Evolutionary conservation across 495 filamentous ascomycete genomes (phyloP).

Genomic region (Bacidia gigantensis): DNA sequence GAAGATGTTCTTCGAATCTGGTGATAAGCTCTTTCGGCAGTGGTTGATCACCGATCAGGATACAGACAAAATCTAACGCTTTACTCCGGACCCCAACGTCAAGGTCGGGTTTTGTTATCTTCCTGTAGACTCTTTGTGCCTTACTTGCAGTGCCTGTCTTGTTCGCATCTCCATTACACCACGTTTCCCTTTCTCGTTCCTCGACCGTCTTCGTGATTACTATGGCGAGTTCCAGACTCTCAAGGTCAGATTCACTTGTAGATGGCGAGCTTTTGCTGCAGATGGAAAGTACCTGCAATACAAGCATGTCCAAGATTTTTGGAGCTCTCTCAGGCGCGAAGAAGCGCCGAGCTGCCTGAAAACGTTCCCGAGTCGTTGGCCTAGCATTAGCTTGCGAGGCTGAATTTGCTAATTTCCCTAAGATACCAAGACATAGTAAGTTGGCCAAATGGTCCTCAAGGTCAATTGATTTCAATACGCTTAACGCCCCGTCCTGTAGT

Average conservation of each 20-base stretch:
- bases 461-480: conserved; percentile 32
- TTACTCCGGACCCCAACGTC: conserved; percentile 29
- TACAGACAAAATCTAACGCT: conserved; percentile 20
- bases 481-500: conserved; percentile 33
- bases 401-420: conserved; percentile 28
- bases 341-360: conserved; percentile 32
- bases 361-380: not conserved
- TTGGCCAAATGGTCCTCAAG: conserved; percentile 34
- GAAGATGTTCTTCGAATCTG: not conserved
- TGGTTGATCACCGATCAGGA: not conserved
- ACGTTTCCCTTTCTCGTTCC: conserved; percentile 25
- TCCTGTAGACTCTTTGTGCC: not conserved
- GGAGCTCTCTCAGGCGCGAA: conserved; percentile 34
- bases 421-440: conserved; percentile 36
- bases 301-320: conserved; percentile 43
- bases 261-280: conserved; percentile 33
- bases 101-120: conserved; percentile 43
- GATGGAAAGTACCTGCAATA: conserved; percentile 29
- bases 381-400: not conserved
- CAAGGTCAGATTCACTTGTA: conserved; percentile 27
- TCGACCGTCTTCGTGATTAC: conserved; percentile 34
- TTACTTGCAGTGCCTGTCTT: conserved; percentile 22
- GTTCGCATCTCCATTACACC: conserved; percentile 29
- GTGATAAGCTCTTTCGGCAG: not conserved
- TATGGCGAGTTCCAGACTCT: conserved; percentile 37